These are phyloP conservation scores for Emergomyces orientalis DNA, from an alignment of 2,329 filamentous ascomycete genomes.

Conservation along the genomic window DNA sequence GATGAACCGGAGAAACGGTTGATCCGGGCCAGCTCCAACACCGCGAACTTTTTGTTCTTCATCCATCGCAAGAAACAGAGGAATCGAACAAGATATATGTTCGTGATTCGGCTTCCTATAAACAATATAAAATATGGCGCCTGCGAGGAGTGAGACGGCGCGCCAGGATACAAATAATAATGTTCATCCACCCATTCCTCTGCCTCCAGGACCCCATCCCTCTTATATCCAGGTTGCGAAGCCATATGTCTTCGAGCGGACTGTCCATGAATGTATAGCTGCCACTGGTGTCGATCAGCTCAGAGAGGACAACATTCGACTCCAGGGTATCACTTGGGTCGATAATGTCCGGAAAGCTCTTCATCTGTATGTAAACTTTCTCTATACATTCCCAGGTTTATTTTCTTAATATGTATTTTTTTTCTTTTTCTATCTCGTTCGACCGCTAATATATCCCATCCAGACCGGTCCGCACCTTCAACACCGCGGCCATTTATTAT, in stretches of 20 bases:
- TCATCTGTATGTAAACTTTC: constrained; percentile 54
- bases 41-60: constrained; percentile 3
- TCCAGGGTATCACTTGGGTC: constrained; percentile 84
- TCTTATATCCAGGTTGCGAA: constrained; percentile 56
- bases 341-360: constrained; percentile 72
- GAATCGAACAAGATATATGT: not conserved
- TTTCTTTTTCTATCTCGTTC: constrained; percentile 4
- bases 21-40: not conserved
- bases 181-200: constrained; percentile 1
- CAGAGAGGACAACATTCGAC: constrained; percentile 67
- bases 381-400: constrained; percentile 6
- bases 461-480: constrained; percentile 82
- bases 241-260: constrained; percentile 75
- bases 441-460: not conserved
- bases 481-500: constrained; percentile 84
- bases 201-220: constrained; percentile 46
- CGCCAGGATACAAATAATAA: not conserved
- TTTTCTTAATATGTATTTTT: no score
- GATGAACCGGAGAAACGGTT: not conserved
- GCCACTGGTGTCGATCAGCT: constrained; percentile 63
- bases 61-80: not conserved
- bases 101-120: not conserved
- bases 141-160: constrained; percentile 9
- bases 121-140: constrained; percentile 9
- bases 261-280: constrained; percentile 62